These are phyloP conservation scores for Pleurotus djamor DNA, from an alignment of 768 basidiomycete species.

Conservation along the genomic window DNA sequence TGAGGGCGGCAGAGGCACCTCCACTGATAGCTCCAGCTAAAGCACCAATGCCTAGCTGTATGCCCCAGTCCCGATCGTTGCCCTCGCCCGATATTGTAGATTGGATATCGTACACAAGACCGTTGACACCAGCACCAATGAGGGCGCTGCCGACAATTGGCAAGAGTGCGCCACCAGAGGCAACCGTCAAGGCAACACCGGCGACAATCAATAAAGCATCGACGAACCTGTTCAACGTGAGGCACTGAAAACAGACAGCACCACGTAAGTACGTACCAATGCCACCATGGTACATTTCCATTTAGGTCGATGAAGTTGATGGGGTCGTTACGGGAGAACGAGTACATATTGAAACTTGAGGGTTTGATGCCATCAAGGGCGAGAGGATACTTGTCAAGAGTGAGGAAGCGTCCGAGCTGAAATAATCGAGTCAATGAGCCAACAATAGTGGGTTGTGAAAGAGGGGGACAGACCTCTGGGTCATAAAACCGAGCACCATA, in stretches of 20 bases:
- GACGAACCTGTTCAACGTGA: background rate
- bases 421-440: background rate
- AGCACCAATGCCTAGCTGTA: slow-evolving; percentile 11
- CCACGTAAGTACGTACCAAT: slow-evolving; percentile 5
- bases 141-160: background rate
- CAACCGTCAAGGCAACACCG: background rate
- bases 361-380: slow-evolving; percentile 10
- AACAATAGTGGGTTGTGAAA: background rate
- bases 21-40: slow-evolving; percentile 7
- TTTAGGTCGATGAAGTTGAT: slow-evolving; percentile 12
- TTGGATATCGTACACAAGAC: slow-evolving; percentile 8
- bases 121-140: slow-evolving; percentile 10
- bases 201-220: background rate
- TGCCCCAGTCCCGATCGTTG: slow-evolving; percentile 11
- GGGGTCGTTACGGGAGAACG: slow-evolving; percentile 11
- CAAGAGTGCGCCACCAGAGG: background rate
- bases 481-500: slow-evolving; percentile 12
- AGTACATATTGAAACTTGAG: slow-evolving; percentile 12
- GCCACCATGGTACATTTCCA: slow-evolving; percentile 13
- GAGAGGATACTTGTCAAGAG: slow-evolving; percentile 10
- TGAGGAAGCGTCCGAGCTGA: slow-evolving; percentile 11
- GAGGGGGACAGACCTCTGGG: slow-evolving; percentile 1
- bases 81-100: background rate
- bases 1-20: slow-evolving; percentile 3
- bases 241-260: too few species aligned